Evolutionary conservation across 768 basidiomycete species (phyloP).

Genomic region (Strobilomyces dryophilus): DNA sequence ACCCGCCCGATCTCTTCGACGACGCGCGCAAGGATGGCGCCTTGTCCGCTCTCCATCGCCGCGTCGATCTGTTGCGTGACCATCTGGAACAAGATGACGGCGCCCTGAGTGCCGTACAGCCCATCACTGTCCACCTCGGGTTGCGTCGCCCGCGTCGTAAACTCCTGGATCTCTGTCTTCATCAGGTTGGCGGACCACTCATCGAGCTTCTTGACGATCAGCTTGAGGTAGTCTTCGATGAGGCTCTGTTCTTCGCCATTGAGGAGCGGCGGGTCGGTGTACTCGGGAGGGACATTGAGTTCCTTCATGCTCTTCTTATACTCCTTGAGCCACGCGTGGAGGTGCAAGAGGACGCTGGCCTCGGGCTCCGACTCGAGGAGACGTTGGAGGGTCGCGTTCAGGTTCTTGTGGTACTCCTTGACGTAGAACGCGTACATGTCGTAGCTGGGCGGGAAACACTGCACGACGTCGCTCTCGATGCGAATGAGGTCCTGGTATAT

Average conservation of each 20-base stretch:
- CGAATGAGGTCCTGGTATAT: constrained; percentile 93
- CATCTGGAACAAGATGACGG: constrained; percentile 96
- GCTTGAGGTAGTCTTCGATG: constrained; percentile 91
- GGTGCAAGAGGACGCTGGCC: constrained; percentile 78
- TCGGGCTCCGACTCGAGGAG: constrained; percentile 75
- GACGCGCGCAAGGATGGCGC: constrained; percentile 86
- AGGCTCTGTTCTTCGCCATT: constrained; percentile 91
- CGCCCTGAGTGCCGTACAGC: constrained; percentile 85
- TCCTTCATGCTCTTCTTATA: constrained; percentile 96
- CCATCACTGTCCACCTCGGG: constrained; percentile 90
- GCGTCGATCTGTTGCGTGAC: constrained; percentile 95
- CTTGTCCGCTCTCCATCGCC: constrained; percentile 94
- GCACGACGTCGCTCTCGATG: constrained; percentile 86
- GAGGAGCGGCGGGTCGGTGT: constrained; percentile 85
- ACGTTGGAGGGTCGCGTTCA: constrained; percentile 68
- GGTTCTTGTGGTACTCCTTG: constrained; percentile 84
- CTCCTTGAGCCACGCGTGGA: constrained; percentile 94
- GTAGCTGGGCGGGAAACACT: constrained; percentile 90
- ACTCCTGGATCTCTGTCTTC: constrained; percentile 84
- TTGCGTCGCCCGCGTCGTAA: constrained; percentile 75
- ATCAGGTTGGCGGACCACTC: constrained; percentile 96
- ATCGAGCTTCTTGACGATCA: constrained; percentile 93
- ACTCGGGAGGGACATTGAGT: constrained; percentile 74
- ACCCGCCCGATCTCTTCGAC: constrained; percentile 84
- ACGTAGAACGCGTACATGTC: constrained; percentile 82